Evolutionary conservation across 352 stramenopile species (phyloP).

Genomic region (Phytophthora tubulina): DNA sequence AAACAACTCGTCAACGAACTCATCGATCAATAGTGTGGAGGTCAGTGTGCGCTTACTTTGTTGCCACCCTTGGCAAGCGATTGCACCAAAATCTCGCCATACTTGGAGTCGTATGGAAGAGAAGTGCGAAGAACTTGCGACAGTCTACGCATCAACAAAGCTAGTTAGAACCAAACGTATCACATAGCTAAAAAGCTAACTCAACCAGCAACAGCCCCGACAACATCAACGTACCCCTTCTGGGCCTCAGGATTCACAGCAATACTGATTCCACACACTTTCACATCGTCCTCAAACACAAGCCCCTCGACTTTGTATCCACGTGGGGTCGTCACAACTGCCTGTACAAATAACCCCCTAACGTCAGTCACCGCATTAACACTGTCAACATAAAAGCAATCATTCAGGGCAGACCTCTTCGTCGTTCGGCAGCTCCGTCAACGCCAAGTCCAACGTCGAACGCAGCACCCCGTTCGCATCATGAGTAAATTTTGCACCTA

Average conservation of each 20-base stretch:
- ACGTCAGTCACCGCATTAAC: background rate
- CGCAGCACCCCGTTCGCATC: constrained; percentile 79
- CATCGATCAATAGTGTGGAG: too few relatives aligned
- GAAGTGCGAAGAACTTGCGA: constrained; percentile 60
- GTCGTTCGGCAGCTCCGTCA: constrained; percentile 85
- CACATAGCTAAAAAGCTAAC: too few relatives aligned
- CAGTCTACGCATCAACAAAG: constrained; percentile 42
- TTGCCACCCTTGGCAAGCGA: constrained; percentile 49
- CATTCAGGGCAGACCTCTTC: constrained; percentile 56
- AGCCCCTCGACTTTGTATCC: constrained; percentile 80
- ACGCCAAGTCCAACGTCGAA: constrained; percentile 70
- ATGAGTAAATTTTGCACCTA: constrained; percentile 75
- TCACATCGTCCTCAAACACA: constrained; percentile 82
- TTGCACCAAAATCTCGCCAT: constrained; percentile 73
- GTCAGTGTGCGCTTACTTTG: constrained; percentile 38
- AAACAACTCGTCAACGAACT: too few relatives aligned
- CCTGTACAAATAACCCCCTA: constrained; percentile 36
- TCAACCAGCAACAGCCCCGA: background rate
- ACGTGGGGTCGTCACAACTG: constrained; percentile 77
- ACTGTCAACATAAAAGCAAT: background rate
- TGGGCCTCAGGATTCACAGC: constrained; percentile 59
- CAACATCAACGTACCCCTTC: constrained; percentile 41
- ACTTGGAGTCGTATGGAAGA: constrained; percentile 73
- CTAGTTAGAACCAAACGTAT: constrained; percentile 3
- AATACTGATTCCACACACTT: constrained; percentile 79